phyloP scores from a whole-genome alignment of 192 early-diverging fungal species.

The Spizellomyces punctatus region DNA sequence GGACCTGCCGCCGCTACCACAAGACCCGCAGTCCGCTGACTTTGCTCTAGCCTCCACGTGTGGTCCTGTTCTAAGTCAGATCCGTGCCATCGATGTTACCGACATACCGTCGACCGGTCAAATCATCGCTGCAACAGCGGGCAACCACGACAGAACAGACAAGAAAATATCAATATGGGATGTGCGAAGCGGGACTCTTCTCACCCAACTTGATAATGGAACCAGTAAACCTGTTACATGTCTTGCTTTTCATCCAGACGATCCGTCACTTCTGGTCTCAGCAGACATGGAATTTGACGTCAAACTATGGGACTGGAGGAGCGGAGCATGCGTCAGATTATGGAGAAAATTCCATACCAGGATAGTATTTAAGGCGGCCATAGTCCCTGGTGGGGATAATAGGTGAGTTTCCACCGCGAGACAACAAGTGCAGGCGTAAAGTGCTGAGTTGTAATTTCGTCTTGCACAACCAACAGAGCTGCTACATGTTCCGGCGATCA shows the following conservation, averaged over 20 bases:
- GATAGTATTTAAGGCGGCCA: conserved; percentile 47
- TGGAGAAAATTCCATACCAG: conserved; percentile 59
- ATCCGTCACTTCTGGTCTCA: conserved; percentile 41
- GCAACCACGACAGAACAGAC: conserved; percentile 49
- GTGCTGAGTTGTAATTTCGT: no score
- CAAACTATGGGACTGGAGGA: conserved; percentile 60
- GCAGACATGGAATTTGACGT: conserved; percentile 64
- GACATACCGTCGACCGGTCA: conserved; percentile 32
- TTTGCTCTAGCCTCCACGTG: conserved; percentile 44
- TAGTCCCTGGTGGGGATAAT: conserved; percentile 44
- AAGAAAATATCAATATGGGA: conserved; percentile 57
- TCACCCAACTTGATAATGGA: conserved; percentile 53
- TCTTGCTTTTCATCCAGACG: conserved; percentile 46
- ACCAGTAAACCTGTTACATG: conserved; percentile 49
- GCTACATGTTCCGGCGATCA: conserved; percentile 62
- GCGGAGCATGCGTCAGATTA: conserved; percentile 22
- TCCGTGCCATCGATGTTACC: conserved; percentile 45
- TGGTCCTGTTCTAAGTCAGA: conserved; percentile 43
- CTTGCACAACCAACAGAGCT: conserved; percentile 27
- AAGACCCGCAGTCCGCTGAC: conserved; percentile 35
- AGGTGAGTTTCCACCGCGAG: conserved; percentile 26
- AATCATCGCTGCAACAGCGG: conserved; percentile 49
- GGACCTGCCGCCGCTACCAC: conserved; percentile 43
- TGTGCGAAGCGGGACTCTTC: conserved; percentile 35
- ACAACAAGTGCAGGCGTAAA: no score